Evolutionary conservation across 805 yeast species (phyloP).

Genomic region (Priceomyces melissophilus): DNA sequence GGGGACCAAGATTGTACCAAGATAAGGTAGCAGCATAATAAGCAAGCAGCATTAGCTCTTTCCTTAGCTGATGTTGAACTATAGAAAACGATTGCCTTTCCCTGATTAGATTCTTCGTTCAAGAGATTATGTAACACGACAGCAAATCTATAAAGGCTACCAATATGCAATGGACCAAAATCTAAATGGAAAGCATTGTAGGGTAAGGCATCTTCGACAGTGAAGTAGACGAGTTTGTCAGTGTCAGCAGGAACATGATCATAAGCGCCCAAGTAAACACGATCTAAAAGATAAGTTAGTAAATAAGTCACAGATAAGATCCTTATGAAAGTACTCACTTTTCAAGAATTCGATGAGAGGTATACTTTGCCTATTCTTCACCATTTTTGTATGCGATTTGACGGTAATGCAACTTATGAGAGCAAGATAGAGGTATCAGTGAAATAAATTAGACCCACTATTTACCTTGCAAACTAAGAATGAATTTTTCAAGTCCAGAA

Average conservation of each 20-base stretch:
- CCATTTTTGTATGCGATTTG: conserved; percentile 7
- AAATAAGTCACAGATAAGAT: background rate
- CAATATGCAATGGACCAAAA: conserved; percentile 94
- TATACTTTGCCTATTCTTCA: conserved; percentile 18
- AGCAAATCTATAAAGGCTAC: conserved; percentile 91
- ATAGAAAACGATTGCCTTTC: conserved; percentile 87
- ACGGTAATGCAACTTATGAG: too few species aligned
- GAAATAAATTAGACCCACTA: too few species aligned
- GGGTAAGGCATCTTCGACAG: conserved; percentile 88
- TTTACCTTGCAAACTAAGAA: too few species aligned
- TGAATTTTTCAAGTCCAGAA: background rate
- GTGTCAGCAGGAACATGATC: conserved; percentile 78
- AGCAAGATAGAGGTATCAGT: too few species aligned
- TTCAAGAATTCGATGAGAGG: conserved; percentile 43
- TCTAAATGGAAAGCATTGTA: conserved; percentile 95
- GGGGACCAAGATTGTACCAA: conserved; percentile 97
- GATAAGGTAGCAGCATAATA: conserved; percentile 91
- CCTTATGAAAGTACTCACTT: conserved; percentile 28
- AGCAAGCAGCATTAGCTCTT: conserved; percentile 91
- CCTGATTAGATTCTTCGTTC: conserved; percentile 78
- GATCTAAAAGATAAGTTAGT: conserved; percentile 36
- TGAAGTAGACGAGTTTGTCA: conserved; percentile 72
- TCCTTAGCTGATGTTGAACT: conserved; percentile 78
- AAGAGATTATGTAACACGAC: conserved; percentile 88
- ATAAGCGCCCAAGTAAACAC: conserved; percentile 88